phyloP scores from a whole-genome alignment of 257 asterid genomes.

The Scutellaria minor region DNA sequence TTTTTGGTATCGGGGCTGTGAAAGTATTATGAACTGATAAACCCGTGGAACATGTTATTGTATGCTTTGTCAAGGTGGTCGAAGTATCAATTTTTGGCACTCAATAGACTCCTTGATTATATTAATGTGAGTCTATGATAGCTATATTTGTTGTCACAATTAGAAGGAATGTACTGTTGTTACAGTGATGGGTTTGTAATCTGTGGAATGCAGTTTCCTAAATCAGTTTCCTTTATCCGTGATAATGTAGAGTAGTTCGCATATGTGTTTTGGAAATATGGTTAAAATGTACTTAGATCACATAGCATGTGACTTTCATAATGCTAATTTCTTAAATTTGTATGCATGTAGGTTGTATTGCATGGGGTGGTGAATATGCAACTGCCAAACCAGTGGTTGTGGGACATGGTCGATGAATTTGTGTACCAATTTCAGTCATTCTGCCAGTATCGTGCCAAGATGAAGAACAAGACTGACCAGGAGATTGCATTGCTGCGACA shows the following conservation, averaged over 20 bases:
- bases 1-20: no score
- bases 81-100: background rate
- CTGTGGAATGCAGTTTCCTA: background rate
- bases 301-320: background rate
- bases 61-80: background rate
- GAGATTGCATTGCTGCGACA: conserved; percentile 81
- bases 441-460: conserved; percentile 95
- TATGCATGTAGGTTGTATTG: conserved; percentile 70
- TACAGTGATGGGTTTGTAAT: background rate
- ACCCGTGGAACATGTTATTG: background rate
- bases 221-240: background rate
- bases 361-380: conserved; percentile 96
- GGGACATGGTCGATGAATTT: conserved; percentile 99
- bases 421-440: conserved; percentile 96
- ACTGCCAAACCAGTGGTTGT: conserved; percentile 97
- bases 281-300: background rate
- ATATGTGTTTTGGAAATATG: background rate
- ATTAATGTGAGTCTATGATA: no score
- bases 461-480: conserved; percentile 89
- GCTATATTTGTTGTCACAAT: no score
- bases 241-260: no score
- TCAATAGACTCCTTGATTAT: background rate
- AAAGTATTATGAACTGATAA: background rate
- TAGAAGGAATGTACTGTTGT: background rate
- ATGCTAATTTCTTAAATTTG: conserved; percentile 10